A percentile compares a stretch with the other conserved stretches of the same genome.
phyloP scores from a whole-genome alignment of 164 flowering plant species.

The Aristolochia fimbriata region DNA sequence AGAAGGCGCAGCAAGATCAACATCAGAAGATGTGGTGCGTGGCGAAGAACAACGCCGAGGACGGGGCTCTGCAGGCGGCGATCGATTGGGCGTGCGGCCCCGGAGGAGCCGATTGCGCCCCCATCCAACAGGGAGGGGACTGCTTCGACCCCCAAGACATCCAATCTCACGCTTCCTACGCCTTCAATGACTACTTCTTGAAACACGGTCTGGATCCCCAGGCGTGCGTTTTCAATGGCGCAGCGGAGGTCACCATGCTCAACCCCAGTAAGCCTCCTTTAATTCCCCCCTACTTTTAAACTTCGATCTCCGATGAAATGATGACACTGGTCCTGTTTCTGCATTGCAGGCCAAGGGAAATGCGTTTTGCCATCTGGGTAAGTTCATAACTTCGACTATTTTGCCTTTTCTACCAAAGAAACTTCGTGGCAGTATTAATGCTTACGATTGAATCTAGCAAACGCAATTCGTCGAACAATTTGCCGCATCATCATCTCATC shows the following conservation, averaged over 20 bases:
- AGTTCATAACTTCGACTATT: background rate
- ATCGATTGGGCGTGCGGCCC: slow-evolving; percentile 85
- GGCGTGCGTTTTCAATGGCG: slow-evolving; percentile 43
- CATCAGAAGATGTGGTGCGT: slow-evolving; percentile 65
- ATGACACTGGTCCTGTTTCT: background rate
- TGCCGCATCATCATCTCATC: no score
- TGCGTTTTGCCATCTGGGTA: slow-evolving; percentile 76
- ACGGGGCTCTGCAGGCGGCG: slow-evolving; percentile 53
- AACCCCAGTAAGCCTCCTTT: slow-evolving; percentile 52
- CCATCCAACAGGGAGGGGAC: slow-evolving; percentile 54
- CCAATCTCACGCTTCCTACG: slow-evolving; percentile 53
- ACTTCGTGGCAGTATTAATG: no score
- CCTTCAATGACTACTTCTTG: slow-evolving; percentile 68
- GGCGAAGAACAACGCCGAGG: slow-evolving; percentile 90
- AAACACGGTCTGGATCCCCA: slow-evolving; percentile 42
- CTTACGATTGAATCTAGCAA: no score
- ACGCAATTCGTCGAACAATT: no score
- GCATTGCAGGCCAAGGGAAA: slow-evolving; percentile 46
- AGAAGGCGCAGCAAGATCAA: background rate
- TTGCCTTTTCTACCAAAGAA: no score
- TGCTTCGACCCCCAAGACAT: slow-evolving; percentile 51
- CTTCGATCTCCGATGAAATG: background rate
- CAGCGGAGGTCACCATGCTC: slow-evolving; percentile 62
- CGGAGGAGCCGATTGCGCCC: slow-evolving; percentile 65
- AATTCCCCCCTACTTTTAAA: background rate